A percentile compares a stretch with the other conserved stretches of the same genome.
Conservation (phyloP, 305 asterid genomes). For the Rubia peregrina region DNA sequence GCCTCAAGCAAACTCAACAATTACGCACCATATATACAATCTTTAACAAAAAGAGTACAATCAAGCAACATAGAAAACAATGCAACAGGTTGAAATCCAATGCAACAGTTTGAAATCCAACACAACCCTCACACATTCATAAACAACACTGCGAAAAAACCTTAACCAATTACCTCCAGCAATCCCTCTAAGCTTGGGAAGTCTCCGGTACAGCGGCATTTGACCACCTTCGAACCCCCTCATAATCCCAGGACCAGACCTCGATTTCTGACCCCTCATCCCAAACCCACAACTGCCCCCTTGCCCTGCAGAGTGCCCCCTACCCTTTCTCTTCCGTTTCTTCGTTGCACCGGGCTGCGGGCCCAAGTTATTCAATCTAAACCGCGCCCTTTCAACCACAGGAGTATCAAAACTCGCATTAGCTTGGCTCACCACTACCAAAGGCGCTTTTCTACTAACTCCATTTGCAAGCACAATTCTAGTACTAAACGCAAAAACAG, state of each 20-base stretch:
- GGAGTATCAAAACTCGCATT: conserved; percentile 25
- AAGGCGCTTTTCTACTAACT: conserved; percentile 23
- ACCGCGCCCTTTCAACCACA: conserved; percentile 29
- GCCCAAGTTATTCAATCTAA: conserved; percentile 61
- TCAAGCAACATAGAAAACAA: background rate
- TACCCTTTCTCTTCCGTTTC: conserved; percentile 82
- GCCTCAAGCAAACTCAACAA: conserved; percentile 3
- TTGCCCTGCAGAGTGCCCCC: conserved; percentile 95
- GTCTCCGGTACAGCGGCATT: conserved; percentile 79
- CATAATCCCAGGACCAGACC: conserved; percentile 94
- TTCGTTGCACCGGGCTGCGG: conserved; percentile 59
- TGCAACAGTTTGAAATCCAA: background rate
- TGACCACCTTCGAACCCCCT: conserved; percentile 82
- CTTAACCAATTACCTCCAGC: conserved; percentile 64
- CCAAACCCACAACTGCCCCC: conserved; percentile 99
- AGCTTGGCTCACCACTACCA: conserved; percentile 25
- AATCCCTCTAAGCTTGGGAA: conserved; percentile 87
- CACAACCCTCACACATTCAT: background rate
- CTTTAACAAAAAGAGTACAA: background rate
- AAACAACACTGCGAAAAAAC: background rate
- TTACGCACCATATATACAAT: background rate
- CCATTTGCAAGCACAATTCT: conserved; percentile 22
- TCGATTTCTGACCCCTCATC: conserved; percentile 96
- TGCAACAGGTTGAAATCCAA: background rate
- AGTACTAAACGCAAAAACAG: conserved; percentile 21